phyloP scores from a whole-genome alignment of 306 rosid genomes.

The Acacia confusa region DNA sequence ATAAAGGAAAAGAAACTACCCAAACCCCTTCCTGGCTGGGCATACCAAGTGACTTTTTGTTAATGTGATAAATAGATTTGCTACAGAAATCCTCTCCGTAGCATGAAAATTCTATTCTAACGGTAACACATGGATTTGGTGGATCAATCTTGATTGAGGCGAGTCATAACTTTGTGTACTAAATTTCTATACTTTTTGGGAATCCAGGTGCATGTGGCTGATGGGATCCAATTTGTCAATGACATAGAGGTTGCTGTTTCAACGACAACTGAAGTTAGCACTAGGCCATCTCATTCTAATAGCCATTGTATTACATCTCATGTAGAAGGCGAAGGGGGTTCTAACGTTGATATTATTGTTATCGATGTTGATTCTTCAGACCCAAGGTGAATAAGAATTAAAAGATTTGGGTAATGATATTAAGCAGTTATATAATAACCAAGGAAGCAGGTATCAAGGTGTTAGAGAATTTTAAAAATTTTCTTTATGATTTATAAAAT shows the following conservation, averaged over 20 bases:
- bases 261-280: slow-evolving; percentile 25
- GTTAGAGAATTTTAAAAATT: slow-evolving; percentile 1
- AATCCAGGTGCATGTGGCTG: slow-evolving; percentile 82
- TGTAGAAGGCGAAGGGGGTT: slow-evolving; percentile 33
- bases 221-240: slow-evolving; percentile 80
- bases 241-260: slow-evolving; percentile 44
- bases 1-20: not conserved
- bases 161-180: slow-evolving; percentile 7
- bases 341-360: slow-evolving; percentile 71
- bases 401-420: slow-evolving; percentile 20
- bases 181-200: slow-evolving; percentile 26
- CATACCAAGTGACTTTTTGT: not conserved
- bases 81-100: not conserved
- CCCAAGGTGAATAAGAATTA: slow-evolving; percentile 61
- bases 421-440: not conserved
- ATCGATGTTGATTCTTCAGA: slow-evolving; percentile 93
- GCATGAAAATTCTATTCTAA: not conserved
- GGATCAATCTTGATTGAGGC: slow-evolving; percentile 11
- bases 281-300: slow-evolving; percentile 29
- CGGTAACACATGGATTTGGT: slow-evolving; percentile 11
- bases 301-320: slow-evolving; percentile 36
- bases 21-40: not conserved
- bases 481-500: slow-evolving; percentile 23
- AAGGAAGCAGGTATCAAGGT: not conserved
- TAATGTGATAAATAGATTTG: not conserved